Evolutionary conservation across 129 eudicot genomes (phyloP).

Genomic region (Calendula officinalis): DNA sequence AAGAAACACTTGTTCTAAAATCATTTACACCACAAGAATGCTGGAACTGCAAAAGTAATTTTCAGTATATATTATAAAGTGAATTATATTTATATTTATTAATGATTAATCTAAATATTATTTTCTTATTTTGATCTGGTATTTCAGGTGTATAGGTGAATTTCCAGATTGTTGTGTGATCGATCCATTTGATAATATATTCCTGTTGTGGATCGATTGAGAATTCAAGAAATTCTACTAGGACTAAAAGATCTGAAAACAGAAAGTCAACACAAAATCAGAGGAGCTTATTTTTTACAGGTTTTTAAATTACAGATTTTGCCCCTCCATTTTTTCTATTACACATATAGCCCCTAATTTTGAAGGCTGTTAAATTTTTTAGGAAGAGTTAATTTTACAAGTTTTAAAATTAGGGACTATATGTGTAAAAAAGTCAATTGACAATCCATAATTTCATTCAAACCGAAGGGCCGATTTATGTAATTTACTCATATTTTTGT

Average conservation of each 20-base stretch:
- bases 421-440: too few species aligned
- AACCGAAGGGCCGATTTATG: too few species aligned
- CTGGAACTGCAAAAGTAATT: conserved; percentile 74
- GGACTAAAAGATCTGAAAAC: conserved; percentile 54
- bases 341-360: too few species aligned
- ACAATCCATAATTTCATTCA: too few species aligned
- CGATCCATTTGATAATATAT: conserved; percentile 78
- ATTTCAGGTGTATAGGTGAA: conserved; percentile 52
- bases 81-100: conserved; percentile 4
- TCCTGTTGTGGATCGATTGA: conserved; percentile 79
- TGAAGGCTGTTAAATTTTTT: too few species aligned
- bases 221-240: conserved; percentile 66
- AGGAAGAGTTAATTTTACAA: too few species aligned
- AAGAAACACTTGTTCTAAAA: conserved; percentile 42
- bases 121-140: not conserved
- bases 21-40: conserved; percentile 67
- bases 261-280: conserved; percentile 53
- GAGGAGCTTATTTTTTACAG: conserved; percentile 79
- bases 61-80: conserved; percentile 2
- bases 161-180: conserved; percentile 58
- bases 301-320: conserved; percentile 33
- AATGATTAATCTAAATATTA: conserved; percentile 9
- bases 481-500: not conserved
- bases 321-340: too few species aligned
- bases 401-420: too few species aligned